These are phyloP conservation scores for Neurospora sp. DNA, from an alignment of 495 filamentous ascomycete genomes.

Conservation along the genomic window DNA sequence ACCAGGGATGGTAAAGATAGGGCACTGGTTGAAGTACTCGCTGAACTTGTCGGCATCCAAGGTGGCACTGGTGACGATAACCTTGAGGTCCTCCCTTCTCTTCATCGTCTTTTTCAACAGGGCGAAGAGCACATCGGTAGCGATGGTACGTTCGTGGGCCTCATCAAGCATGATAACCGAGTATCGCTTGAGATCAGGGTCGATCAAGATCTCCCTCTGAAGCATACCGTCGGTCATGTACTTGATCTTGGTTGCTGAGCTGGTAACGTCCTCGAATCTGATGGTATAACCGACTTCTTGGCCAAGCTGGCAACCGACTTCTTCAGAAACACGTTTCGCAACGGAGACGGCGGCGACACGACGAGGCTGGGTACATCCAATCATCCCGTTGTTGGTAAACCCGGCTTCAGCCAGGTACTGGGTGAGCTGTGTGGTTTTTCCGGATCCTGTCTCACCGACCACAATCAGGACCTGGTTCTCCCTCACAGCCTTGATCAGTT, in stretches of 20 bases:
- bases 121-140: slow-evolving; percentile 91
- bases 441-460: slow-evolving; percentile 93
- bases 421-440: slow-evolving; percentile 94
- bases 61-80: slow-evolving; percentile 94
- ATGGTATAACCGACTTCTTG: slow-evolving; percentile 96
- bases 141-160: slow-evolving; percentile 93
- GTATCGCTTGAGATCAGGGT: slow-evolving; percentile 78
- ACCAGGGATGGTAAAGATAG: slow-evolving; percentile 93
- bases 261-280: slow-evolving; percentile 92
- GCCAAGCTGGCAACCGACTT: slow-evolving; percentile 85
- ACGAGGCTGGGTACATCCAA: slow-evolving; percentile 94
- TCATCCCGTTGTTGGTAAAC: slow-evolving; percentile 80
- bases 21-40: slow-evolving; percentile 85
- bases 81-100: slow-evolving; percentile 71
- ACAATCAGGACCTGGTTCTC: slow-evolving; percentile 92
- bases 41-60: slow-evolving; percentile 97
- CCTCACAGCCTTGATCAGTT: slow-evolving; percentile 77
- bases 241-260: slow-evolving; percentile 85
- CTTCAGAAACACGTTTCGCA: slow-evolving; percentile 91
- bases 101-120: slow-evolving; percentile 90
- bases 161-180: slow-evolving; percentile 98
- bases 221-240: slow-evolving; percentile 99
- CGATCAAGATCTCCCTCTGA: slow-evolving; percentile 85
- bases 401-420: slow-evolving; percentile 92
- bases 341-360: slow-evolving; percentile 97